Base-by-base conservation (phyloP, 2,329 filamentous ascomycete genomes). In the Apiospora koreana region DNA sequence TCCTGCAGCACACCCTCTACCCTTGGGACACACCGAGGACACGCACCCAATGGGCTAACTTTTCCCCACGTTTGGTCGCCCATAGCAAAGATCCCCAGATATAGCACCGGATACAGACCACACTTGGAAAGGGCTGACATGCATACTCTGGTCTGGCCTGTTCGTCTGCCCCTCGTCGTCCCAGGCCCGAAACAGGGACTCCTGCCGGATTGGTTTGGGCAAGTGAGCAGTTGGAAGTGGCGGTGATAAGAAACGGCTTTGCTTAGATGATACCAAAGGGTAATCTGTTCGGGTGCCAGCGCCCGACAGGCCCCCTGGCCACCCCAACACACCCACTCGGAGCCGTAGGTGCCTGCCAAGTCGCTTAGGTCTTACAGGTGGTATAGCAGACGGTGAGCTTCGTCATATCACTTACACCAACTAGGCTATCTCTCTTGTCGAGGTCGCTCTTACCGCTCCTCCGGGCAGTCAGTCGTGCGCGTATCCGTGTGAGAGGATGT, bases 121-220 rank as follows among this genome's bases (percentile, higher is more conserved):
- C 3, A 5, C 21, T 38, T 38, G 54, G 54, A n/a, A n/a, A 62
- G 31, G 28, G 54, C 54, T 62, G 54, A 62, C 54, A 62, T 38
- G 31, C 54, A 62, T n/a, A 31, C 50, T 35, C 28, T 58, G n/a
- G 12, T n/a, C 45, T 25, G 45, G 45, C n/a, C n/a, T 25, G 42
- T 21, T 50, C 14, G 25, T 21, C 50, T 58, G 48, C 48, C 48
- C 48, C 28, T 62, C 21, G 31, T 21, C n/a, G 31, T 21, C n/a
- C 54, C 54, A 62, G 54, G 18, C 54, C 54, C 31, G 21, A 62
- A 38, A 62, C 54, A 38, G 54, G 54, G 54, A 62, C 54, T 62
- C 28, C 28, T 58, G 50, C 50, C 50, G 16, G 16, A 58, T 58
- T 21, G 28, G 50, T 58, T 3, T 31, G 48, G 28, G 50, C 25